A percentile compares a stretch with the other conserved stretches of the same genome.
These are phyloP conservation scores for Epichloe aotearoae DNA, from an alignment of 2,329 filamentous ascomycete genomes.

Conservation along the genomic window DNA sequence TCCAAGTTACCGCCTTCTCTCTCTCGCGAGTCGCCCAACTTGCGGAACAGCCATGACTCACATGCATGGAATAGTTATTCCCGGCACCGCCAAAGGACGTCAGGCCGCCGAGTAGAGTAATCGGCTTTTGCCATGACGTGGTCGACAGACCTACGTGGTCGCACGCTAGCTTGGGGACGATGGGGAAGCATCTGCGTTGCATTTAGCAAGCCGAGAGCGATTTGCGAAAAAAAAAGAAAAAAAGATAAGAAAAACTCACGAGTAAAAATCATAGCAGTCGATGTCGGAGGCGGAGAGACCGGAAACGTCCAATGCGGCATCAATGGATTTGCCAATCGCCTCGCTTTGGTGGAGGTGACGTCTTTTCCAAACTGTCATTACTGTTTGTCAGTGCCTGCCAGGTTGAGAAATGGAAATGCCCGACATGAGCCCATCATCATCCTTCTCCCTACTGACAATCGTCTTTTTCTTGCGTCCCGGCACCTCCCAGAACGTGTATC, in stretches of 20 bases:
- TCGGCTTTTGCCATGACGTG: slow-evolving; percentile 29
- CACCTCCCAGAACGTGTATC: slow-evolving; percentile 52
- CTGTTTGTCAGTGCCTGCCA: neutral
- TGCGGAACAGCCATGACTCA: slow-evolving; percentile 9
- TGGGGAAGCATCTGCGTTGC: slow-evolving; percentile 49
- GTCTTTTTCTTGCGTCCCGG: slow-evolving; percentile 43
- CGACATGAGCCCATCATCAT: no score
- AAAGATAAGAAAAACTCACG: slow-evolving; percentile 21
- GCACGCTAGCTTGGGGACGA: slow-evolving; percentile 54
- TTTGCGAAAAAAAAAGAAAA: neutral
- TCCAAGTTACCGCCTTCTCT: neutral
- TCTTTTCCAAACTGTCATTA: slow-evolving; percentile 43
- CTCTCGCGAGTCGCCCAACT: no score
- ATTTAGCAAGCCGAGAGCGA: neutral
- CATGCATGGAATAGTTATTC: slow-evolving; percentile 60
- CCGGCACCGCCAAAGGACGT: slow-evolving; percentile 59
- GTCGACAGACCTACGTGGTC: slow-evolving; percentile 43
- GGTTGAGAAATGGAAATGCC: no score
- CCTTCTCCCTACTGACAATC: slow-evolving; percentile 27
- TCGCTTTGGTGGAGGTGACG: slow-evolving; percentile 44
- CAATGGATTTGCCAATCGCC: slow-evolving; percentile 43
- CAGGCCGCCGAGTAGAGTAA: slow-evolving; percentile 50
- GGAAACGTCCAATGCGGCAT: slow-evolving; percentile 36
- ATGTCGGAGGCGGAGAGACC: slow-evolving; percentile 35
- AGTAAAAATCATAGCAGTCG: slow-evolving; percentile 52